Conservation (phyloP, 73 alveolate species). For the Paramecium tetraurelia region DNA sequence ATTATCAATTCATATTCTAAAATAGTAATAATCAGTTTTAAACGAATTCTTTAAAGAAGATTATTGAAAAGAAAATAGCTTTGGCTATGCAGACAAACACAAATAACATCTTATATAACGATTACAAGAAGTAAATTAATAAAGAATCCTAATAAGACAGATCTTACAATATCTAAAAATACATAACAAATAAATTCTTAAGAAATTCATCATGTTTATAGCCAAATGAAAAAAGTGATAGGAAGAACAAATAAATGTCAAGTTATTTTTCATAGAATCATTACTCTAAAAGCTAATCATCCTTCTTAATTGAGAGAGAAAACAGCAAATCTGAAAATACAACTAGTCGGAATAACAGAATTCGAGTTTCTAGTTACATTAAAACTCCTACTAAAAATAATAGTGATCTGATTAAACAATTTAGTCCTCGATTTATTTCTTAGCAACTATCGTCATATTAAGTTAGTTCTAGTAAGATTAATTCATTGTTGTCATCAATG, state of each 20-base stretch:
- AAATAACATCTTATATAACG: background rate
- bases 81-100: background rate
- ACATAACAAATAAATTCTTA: background rate
- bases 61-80: slow-evolving; percentile 24
- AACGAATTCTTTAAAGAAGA: slow-evolving; percentile 9
- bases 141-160: background rate
- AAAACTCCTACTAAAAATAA: slow-evolving; percentile 48
- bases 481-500: background rate
- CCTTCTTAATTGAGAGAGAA: slow-evolving; percentile 25
- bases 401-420: slow-evolving; percentile 25
- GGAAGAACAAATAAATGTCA: background rate
- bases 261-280: slow-evolving; percentile 16
- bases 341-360: slow-evolving; percentile 14
- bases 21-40: background rate
- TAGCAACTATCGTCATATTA: slow-evolving; percentile 6
- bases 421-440: slow-evolving; percentile 37
- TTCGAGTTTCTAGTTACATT: slow-evolving; percentile 31
- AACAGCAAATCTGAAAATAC: slow-evolving; percentile 50
- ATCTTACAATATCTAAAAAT: slow-evolving; percentile 19
- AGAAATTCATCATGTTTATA: slow-evolving; percentile 10
- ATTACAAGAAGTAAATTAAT: background rate
- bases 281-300: slow-evolving; percentile 25
- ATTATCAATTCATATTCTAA: background rate
- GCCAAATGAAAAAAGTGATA: slow-evolving; percentile 10
- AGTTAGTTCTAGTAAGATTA: slow-evolving; percentile 27